Evolutionary conservation across 2,329 filamentous ascomycete species (phyloP).

Genomic region (Diaporthe humulicola): DNA sequence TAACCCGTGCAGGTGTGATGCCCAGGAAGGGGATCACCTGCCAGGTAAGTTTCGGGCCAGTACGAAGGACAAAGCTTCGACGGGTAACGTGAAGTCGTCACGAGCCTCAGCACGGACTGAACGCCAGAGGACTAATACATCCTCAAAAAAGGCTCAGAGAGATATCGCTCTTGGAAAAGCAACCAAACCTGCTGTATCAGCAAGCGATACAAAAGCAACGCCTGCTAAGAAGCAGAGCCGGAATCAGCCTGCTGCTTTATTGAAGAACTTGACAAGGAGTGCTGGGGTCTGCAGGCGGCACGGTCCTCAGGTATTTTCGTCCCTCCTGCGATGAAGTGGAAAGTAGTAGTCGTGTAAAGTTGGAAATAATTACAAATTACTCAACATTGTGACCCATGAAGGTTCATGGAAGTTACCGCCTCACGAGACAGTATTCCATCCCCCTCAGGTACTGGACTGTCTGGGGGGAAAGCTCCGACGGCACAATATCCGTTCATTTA

Average conservation of each 20-base stretch:
- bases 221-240: background rate
- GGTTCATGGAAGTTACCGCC: background rate
- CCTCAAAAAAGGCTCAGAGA: background rate
- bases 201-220: too few relatives aligned
- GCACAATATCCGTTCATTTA: too few relatives aligned
- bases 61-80: background rate
- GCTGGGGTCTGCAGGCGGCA: background rate
- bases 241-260: too few relatives aligned
- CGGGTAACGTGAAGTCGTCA: background rate
- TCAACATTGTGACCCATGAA: background rate
- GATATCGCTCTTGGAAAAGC: background rate
- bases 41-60: background rate
- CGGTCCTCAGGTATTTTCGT: background rate
- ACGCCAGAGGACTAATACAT: background rate
- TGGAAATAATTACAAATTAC: background rate
- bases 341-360: background rate
- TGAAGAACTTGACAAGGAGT: background rate
- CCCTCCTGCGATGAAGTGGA: background rate
- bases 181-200: background rate
- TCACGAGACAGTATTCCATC: accelerated
- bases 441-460: background rate
- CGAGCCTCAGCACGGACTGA: background rate
- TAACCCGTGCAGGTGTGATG: background rate
- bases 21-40: background rate
- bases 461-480: background rate